A percentile compares a stretch with the other conserved stretches of the same genome.
These are phyloP conservation scores for Colletotrichum sp. DNA, from an alignment of 2,329 filamentous ascomycete species.

Conservation along the genomic window DNA sequence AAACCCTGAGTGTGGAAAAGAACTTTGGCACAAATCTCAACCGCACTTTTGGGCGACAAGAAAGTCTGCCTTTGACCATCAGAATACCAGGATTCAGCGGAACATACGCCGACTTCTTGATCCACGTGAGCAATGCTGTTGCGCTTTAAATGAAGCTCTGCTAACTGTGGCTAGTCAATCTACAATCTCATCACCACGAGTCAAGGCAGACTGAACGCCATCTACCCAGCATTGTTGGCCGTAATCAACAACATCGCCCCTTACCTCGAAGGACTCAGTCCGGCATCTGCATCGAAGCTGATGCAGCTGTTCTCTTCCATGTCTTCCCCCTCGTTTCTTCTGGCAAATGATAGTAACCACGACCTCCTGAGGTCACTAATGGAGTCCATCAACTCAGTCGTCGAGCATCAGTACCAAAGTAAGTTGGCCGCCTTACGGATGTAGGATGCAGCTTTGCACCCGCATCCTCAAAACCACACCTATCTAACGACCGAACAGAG, in stretches of 20 bases:
- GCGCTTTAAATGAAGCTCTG: not conserved
- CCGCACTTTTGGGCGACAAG: conserved; percentile 85
- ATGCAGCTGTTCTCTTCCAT: conserved; percentile 90
- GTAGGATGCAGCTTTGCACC: not conserved
- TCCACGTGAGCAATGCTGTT: conserved; percentile 70
- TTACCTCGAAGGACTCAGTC: conserved; percentile 78
- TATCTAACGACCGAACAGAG: conserved; percentile 48
- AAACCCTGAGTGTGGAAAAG: conserved; percentile 91
- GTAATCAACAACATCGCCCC: conserved; percentile 94
- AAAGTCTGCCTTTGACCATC: conserved; percentile 83
- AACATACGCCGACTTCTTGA: conserved; percentile 91
- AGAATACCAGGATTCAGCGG: conserved; percentile 85
- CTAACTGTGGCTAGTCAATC: conserved; percentile 68
- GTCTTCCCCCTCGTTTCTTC: conserved; percentile 89
- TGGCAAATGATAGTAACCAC: conserved; percentile 93
- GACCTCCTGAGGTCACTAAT: conserved; percentile 79
- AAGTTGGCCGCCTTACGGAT: conserved; percentile 34
- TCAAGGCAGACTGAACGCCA: conserved; percentile 86
- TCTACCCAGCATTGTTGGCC: conserved; percentile 90
- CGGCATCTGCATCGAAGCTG: conserved; percentile 78
- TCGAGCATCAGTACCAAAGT: conserved; percentile 88
- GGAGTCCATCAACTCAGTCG: conserved; percentile 86
- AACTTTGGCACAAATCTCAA: conserved; percentile 92
- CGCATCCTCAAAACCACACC: not conserved
- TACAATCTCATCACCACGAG: conserved; percentile 90